Base-by-base conservation (phyloP, 352 stramenopile species). In the Elongisporangium undulatum region DNA sequence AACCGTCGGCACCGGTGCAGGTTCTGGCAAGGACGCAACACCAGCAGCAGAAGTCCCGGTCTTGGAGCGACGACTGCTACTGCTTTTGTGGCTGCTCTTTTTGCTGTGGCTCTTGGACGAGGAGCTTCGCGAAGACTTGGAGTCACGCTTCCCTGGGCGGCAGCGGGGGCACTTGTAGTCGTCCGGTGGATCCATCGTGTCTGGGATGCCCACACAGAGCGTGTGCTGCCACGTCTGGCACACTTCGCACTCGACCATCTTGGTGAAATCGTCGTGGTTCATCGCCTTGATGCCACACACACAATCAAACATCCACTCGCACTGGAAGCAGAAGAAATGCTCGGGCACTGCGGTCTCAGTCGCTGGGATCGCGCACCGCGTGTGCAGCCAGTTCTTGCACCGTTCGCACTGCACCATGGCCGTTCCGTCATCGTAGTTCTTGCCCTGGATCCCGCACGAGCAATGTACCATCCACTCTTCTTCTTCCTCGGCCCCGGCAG, bases 201-300 rank as follows among this genome's bases (percentile, higher is more conserved):
- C 75, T 2, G 68, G 66, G n/a, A 93, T 79, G 0, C 73, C 70
- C 3, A 75, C 79, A 53, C 85, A 95, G 23, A 64, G 41, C 0
- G 83, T 90, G 53, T 95, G 85, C 53, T 90, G 77, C 85, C 85
- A 95, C 6, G 71, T 85, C 49, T 82, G 69, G 58, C 83, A 92
- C 24, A 57, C 72, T 21, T 86, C 80, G 45, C 83, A 92, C 58
- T 91, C 73, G 12, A 93, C 71, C 84, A 93, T 93, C 22, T 72
- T 77, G 21, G 69, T 63, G 9, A 73, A 69, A 56, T 93, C 84
- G 49, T 93, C 80, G 51, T 87, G 84, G 53, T 93, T 91, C 29
- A 69, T 72, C 7, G 58, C 56, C 52, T 78, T 73, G 34, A 89
- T 51, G 8, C 74, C 75, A 61, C 84, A 93, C 20, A 73, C 64